Conservation (phyloP, 805 yeast species). For the Schwanniomyces yamadae region DNA sequence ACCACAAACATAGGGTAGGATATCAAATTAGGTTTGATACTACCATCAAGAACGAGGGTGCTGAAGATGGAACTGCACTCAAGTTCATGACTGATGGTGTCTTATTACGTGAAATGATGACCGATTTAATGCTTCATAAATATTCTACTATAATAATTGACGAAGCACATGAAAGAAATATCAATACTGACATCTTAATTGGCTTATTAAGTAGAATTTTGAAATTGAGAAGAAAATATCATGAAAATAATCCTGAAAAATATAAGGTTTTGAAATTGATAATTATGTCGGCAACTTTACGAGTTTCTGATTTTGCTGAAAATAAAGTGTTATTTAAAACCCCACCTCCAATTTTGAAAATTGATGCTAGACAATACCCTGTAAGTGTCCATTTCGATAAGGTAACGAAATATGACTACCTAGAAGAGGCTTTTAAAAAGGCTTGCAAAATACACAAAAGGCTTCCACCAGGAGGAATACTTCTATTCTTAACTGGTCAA, state of each 20-base stretch:
- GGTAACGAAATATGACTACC: conserved; percentile 72
- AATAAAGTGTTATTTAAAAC: conserved; percentile 62
- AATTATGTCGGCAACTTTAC: conserved; percentile 95
- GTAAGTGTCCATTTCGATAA: conserved; percentile 89
- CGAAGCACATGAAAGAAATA: conserved; percentile 97
- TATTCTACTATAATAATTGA: conserved; percentile 89
- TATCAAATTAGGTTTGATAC: conserved; percentile 83
- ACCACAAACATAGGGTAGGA: conserved; percentile 67
- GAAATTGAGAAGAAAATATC: conserved; percentile 59
- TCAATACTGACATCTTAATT: conserved; percentile 91
- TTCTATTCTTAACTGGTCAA: conserved; percentile 91
- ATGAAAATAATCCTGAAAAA: conserved; percentile 44
- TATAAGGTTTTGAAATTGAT: conserved; percentile 72
- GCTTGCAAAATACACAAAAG: conserved; percentile 81
- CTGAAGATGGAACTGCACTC: conserved; percentile 54
- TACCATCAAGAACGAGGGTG: conserved; percentile 51
- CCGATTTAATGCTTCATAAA: conserved; percentile 73
- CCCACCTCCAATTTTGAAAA: conserved; percentile 85
- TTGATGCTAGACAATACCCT: conserved; percentile 92
- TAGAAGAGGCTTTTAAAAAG: conserved; percentile 83
- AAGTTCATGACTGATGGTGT: conserved; percentile 97
- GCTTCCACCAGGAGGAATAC: conserved; percentile 91
- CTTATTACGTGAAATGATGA: conserved; percentile 86
- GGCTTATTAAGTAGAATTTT: conserved; percentile 92
- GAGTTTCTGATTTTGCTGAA: conserved; percentile 91